A percentile compares a stretch with the other conserved stretches of the same genome.
Conservation (phyloP, 2,329 filamentous ascomycete species). For the Botrytis pseudocinerea region DNA sequence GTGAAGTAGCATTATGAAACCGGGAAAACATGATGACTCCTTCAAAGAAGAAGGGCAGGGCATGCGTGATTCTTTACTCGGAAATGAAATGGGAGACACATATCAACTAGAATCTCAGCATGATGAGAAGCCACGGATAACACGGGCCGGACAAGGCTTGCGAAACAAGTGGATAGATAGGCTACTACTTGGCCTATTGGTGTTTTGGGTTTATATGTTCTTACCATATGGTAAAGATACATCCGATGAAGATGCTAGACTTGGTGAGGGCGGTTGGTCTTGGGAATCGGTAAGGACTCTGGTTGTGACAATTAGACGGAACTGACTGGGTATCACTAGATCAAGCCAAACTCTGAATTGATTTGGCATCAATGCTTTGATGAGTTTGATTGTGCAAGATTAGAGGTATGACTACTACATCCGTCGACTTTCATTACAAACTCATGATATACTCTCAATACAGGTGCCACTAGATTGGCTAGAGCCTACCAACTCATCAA, state of each 20-base stretch:
- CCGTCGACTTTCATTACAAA: background rate
- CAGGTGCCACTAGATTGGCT: conserved; percentile 31
- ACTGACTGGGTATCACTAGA: background rate
- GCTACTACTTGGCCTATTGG: background rate
- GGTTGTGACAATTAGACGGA: background rate
- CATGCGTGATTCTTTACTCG: background rate
- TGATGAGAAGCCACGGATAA: background rate
- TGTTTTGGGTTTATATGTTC: background rate
- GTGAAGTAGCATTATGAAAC: background rate
- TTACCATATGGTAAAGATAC: background rate
- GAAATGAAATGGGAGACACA: background rate
- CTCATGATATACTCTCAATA: background rate
- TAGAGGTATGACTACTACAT: background rate
- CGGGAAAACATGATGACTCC: background rate
- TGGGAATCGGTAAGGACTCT: conserved; percentile 1
- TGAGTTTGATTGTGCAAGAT: conserved; percentile 13
- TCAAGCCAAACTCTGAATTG: background rate
- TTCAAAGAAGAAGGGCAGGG: background rate
- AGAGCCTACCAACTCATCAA: conserved; percentile 27
- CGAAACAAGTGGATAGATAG: background rate
- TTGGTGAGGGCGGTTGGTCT: background rate
- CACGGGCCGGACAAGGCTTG: background rate
- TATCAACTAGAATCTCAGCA: conserved; percentile 6
- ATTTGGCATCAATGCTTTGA: conserved; percentile 3
- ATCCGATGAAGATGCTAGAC: background rate